A percentile compares a stretch with the other conserved stretches of the same genome.
These are phyloP conservation scores for Salix brachista DNA, from an alignment of 345 rosid species.

Conservation along the genomic window DNA sequence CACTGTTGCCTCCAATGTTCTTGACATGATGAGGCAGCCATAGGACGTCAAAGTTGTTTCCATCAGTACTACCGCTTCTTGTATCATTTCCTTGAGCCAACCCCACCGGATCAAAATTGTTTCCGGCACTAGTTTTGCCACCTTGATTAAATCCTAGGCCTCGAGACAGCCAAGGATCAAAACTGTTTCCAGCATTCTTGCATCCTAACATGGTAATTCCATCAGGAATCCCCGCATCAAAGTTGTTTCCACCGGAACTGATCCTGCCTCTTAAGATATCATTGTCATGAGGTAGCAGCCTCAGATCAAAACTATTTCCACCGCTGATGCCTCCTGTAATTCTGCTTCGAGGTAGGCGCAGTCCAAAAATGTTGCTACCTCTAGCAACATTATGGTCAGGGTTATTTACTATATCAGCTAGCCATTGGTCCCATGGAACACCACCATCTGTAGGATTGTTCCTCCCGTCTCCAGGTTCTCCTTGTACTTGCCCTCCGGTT, in stretches of 20 bases:
- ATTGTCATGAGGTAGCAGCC: neutral
- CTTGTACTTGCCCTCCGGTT: neutral
- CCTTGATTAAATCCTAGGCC: neutral
- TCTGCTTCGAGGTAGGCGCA: neutral
- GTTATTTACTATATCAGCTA: slow-evolving; percentile 1
- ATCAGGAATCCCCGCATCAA: neutral
- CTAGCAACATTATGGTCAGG: neutral
- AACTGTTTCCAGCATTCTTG: neutral
- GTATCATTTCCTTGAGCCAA: neutral
- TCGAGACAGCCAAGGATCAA: neutral
- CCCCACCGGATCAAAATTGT: neutral
- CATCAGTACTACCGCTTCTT: neutral
- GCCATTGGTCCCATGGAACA: slow-evolving; percentile 14
- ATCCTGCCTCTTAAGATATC: neutral
- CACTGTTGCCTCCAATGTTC: neutral
- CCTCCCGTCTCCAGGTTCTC: neutral
- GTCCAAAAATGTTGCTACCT: neutral
- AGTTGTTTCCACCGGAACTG: neutral
- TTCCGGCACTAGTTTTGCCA: neutral
- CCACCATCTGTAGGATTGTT: neutral
- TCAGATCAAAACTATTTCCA: neutral
- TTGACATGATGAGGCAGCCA: neutral
- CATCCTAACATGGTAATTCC: neutral
- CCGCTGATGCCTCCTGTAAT: neutral
- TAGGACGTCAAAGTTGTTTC: neutral